Evolutionary conservation across 176 grass and related monocot species (phyloP), one percentile per base, ranked within the genome.

Genomic region (Hordeum vulgare): DNA sequence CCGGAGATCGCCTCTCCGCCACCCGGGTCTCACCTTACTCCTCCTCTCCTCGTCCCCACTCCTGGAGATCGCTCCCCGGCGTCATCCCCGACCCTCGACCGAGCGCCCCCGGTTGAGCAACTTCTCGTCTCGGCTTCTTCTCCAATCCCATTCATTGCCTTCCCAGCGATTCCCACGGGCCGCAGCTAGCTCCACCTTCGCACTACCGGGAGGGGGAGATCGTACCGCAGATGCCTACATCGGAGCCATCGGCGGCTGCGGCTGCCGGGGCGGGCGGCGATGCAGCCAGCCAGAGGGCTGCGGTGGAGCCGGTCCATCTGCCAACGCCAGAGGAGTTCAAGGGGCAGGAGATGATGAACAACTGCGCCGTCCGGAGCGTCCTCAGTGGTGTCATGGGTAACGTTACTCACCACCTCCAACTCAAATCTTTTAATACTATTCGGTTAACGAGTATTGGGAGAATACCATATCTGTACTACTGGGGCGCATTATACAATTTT

Each of bases 301-400:
- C 23, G 69, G 81, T 94, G 58, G 85, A 95, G 82, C 91, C 83
- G 27, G 61, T 98, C 45, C 87, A 83, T 42, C 68, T 98, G 41
- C 96, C 91, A 0, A 83, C 91, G 42, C 72, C 24, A 20, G 96
- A 98, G 82, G 96, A 98, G 80, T 93, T 98, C 42, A 85, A 84
- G 27, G 90, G 82, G 71, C 90, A 93, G 85, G 96, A 98, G 71
- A 87, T 93, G 28, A 93, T 89, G 85, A 95, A 95, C 77, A 98
- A 95, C 88, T 95, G 91, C 80, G 89, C 83, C 26, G 87, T 95
- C 44, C 90, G 89, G n/a, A 98, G 89, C 81, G 93, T 93, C 73
- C 63, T 91, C 34, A 97, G 92, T 80, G 92, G 95, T 11, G 83
- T 97, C 83, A 91, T 97, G 90, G 92, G 95, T 94, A 89, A 81